Conservation (phyloP, 495 filamentous ascomycete species). For the Penicillium crystallinum region DNA sequence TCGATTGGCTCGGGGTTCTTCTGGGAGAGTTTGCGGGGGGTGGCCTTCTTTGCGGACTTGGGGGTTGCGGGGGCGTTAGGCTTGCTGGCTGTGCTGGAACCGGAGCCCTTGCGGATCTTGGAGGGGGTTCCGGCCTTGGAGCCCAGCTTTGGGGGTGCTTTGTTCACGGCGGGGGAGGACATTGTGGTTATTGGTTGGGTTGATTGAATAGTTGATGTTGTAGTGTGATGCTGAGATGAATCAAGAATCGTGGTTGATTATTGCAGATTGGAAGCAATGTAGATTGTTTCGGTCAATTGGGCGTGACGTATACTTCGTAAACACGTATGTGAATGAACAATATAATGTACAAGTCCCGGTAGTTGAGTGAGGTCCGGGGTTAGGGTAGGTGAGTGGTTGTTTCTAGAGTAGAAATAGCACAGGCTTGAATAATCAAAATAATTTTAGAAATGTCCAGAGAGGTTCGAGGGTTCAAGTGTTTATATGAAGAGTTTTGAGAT, state of each 20-base stretch:
- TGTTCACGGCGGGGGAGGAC: conserved; percentile 20
- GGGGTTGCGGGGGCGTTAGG: conserved; percentile 20
- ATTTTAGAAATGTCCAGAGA: background rate
- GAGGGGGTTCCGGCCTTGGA: conserved; percentile 39
- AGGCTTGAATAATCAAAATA: background rate
- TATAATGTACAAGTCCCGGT: background rate
- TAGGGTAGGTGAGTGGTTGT: background rate
- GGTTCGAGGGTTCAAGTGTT: conserved; percentile 1
- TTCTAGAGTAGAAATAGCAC: background rate
- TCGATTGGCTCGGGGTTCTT: conserved; percentile 22
- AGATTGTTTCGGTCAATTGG: background rate
- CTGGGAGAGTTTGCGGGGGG: conserved; percentile 21
- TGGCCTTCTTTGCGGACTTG: conserved; percentile 24
- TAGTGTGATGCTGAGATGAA: background rate
- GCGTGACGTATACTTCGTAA: conserved; percentile 1
- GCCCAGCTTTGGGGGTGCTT: conserved; percentile 23
- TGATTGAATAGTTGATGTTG: background rate
- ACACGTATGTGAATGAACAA: background rate
- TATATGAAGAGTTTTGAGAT: conserved; percentile 3
- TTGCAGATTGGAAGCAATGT: background rate
- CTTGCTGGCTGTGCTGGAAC: conserved; percentile 33
- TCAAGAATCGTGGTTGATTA: background rate
- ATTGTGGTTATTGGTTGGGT: conserved; percentile 9
- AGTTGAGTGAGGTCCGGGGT: background rate
- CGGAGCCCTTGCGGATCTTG: conserved; percentile 46